Evolutionary conservation across 768 basidiomycete species (phyloP), one percentile per base, ranked within the genome.

Genomic region (Boletellus ananiceps): DNA sequence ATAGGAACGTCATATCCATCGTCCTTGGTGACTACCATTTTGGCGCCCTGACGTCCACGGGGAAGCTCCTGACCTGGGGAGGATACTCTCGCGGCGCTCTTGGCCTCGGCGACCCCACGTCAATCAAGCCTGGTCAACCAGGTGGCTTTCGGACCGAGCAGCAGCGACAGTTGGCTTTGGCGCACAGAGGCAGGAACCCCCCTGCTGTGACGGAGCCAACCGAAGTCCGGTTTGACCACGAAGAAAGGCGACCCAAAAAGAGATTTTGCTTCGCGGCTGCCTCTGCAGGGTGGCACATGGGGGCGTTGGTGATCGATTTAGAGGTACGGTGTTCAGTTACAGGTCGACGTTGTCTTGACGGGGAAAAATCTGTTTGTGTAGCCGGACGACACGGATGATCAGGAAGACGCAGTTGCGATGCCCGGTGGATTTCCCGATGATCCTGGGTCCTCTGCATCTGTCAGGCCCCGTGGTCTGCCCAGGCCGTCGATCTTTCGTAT

Each of bases 11-110:
- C 46, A 94, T 97, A 51, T 89, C 90, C 44, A 83, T 95, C 47
- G 84, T 86, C 13, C 76, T 93, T 44, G 95, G 95, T 5, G 95
- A 98, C 68, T 96, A 94, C 66, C 95, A 98, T 71, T 83, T 76
- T 61, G 88, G 82, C 32, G 94, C 95, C 1, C 72, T 96, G 58
- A 94, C 91, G 3, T 74, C 79, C 34, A 66, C 74, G 19, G 95
- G 94, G 14, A 78, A 83, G 61, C 71, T 93, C 21, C 71, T 86
- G 16, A 88, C 93, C 11, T 94, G 89, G 91, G 92, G 91, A 14
- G 56, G 66, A 21, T 86, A 82, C 67, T 86, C 85, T 18, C 64
- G 70, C 27, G 93, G 94, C 11, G 93, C 93, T 2, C 73, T 96
- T 33, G 94, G 94, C 1, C 74, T 96, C 2, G 93, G 93, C 4